Evolutionary conservation across 2,329 filamentous ascomycete species (phyloP).

Genomic region (Passalora sequoiae): DNA sequence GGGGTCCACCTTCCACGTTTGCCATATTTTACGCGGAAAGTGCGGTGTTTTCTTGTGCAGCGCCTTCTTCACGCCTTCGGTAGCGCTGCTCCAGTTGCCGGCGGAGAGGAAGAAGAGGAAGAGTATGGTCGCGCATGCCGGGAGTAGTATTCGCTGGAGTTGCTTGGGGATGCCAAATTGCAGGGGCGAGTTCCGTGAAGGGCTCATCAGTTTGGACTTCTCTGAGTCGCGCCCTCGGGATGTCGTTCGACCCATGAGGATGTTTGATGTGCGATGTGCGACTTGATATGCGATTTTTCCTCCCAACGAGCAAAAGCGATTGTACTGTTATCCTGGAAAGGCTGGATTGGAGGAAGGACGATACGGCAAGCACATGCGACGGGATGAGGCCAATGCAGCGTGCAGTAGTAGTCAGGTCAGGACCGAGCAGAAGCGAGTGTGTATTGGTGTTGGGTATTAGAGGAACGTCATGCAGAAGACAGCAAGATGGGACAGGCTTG

Average conservation of each 20-base stretch:
- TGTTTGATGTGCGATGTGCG: background rate
- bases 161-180: conserved; percentile 42
- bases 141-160: conserved; percentile 43
- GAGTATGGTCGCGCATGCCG: conserved; percentile 44
- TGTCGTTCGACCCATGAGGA: conserved; percentile 5
- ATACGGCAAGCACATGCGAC: background rate
- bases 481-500: no score
- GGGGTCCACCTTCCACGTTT: conserved; percentile 68
- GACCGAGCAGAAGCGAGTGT: no score
- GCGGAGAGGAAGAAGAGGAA: conserved; percentile 43
- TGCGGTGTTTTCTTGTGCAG: conserved; percentile 23
- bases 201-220: conserved; percentile 19
- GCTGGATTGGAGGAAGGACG: background rate
- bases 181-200: conserved; percentile 16
- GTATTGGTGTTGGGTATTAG: conserved; percentile 2
- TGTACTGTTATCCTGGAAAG: background rate
- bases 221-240: conserved; percentile 5
- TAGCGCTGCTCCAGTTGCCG: conserved; percentile 17
- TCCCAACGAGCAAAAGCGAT: no score
- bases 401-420: no score
- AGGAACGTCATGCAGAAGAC: conserved; percentile 4
- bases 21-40: conserved; percentile 69
- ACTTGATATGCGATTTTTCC: no score
- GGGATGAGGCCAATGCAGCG: no score
- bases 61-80: conserved; percentile 8